Evolutionary conservation across 2,329 filamentous ascomycete species (phyloP).

Genomic region (Ascocoryne sarcoides): DNA sequence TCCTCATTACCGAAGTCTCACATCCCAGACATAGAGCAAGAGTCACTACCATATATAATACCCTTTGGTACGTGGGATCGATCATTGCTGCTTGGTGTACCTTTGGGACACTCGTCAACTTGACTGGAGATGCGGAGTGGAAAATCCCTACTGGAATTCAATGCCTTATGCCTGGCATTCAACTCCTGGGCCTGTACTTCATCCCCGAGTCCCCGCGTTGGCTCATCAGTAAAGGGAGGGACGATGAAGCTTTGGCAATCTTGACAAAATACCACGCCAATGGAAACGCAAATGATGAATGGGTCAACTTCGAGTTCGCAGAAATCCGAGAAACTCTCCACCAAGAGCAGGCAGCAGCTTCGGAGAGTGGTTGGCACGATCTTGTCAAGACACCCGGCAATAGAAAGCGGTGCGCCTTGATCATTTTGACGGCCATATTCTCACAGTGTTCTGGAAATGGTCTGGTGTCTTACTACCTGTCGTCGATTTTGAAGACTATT

Average conservation of each 20-base stretch:
- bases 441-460: slow-evolving; percentile 61
- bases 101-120: slow-evolving; percentile 11
- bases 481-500: slow-evolving; percentile 14
- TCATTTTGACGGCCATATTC: slow-evolving; percentile 53
- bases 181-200: slow-evolving; percentile 12
- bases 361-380: slow-evolving; percentile 33
- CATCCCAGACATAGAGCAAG: slow-evolving; percentile 31
- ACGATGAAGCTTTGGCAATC: slow-evolving; percentile 22
- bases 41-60: slow-evolving; percentile 31
- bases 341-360: slow-evolving; percentile 7
- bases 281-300: slow-evolving; percentile 27
- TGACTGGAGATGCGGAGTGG: slow-evolving; percentile 11
- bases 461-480: slow-evolving; percentile 54
- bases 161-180: slow-evolving; percentile 13
- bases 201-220: slow-evolving; percentile 19
- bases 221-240: slow-evolving; percentile 11
- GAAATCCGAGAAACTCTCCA: slow-evolving; percentile 32
- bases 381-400: slow-evolving; percentile 46
- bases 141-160: slow-evolving; percentile 12
- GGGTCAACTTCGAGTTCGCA: slow-evolving; percentile 31
- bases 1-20: slow-evolving; percentile 31
- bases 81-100: slow-evolving; percentile 17
- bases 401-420: slow-evolving; percentile 51
- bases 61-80: slow-evolving; percentile 29
- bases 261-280: slow-evolving; percentile 31